Evolutionary conservation across 495 filamentous ascomycete genomes (phyloP).

Genomic region (Trichoderma virens): DNA sequence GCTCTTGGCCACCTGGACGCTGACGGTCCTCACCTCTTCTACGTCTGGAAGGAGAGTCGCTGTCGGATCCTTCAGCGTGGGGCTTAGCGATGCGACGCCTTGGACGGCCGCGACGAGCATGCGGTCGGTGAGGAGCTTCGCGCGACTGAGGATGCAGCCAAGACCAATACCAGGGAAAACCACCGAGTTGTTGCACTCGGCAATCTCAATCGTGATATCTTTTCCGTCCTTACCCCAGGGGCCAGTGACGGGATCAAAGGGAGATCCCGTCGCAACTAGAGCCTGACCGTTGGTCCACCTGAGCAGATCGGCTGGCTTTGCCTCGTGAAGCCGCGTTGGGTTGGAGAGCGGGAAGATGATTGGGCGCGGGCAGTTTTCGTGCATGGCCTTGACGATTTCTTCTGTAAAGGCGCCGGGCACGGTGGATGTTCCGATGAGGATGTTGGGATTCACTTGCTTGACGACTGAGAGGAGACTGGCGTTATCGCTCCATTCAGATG

Average conservation of each 20-base stretch:
- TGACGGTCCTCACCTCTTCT: constrained; percentile 63
- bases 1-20: constrained; percentile 66
- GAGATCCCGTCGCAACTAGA: constrained; percentile 78
- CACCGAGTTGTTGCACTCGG: constrained; percentile 89
- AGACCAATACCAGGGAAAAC: constrained; percentile 82
- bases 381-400: constrained; percentile 69
- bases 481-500: constrained; percentile 55
- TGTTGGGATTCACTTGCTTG: constrained; percentile 66
- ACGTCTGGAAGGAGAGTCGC: constrained; percentile 69
- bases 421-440: constrained; percentile 79
- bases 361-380: constrained; percentile 64
- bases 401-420: constrained; percentile 72
- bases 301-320: constrained; percentile 66
- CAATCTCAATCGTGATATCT: constrained; percentile 54
- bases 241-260: constrained; percentile 69
- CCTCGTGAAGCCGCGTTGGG: constrained; percentile 79
- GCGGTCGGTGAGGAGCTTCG: constrained; percentile 56
- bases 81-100: constrained; percentile 61
- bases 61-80: constrained; percentile 46
- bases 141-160: constrained; percentile 61
- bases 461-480: constrained; percentile 59
- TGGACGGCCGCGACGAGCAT: constrained; percentile 78
- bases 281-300: constrained; percentile 72
- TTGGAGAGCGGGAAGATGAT: constrained; percentile 84
- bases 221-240: constrained; percentile 45